phyloP scores from a whole-genome alignment of 345 rosid genomes.

The Citrus reticulata region DNA sequence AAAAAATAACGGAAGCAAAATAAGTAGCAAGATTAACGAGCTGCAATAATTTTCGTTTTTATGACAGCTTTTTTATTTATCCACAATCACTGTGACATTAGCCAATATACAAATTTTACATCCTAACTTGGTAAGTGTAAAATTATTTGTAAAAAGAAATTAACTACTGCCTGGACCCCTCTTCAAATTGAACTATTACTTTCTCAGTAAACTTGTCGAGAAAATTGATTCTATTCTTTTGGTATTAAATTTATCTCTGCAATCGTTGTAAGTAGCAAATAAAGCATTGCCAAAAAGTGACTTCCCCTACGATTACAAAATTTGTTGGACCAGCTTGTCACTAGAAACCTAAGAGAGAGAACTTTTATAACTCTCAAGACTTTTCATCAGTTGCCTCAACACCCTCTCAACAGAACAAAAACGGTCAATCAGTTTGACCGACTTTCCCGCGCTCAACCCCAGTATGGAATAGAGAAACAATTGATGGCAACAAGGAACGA shows the following conservation, averaged over 20 bases:
- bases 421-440: not conserved
- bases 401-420: slow-evolving; percentile 1
- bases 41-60: too few relatives aligned
- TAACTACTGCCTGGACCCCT: not conserved
- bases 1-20: too few relatives aligned
- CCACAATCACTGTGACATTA: too few relatives aligned
- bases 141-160: too few relatives aligned
- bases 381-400: not conserved
- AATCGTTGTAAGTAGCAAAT: not conserved
- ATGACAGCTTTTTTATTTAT: too few relatives aligned
- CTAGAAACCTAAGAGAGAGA: not conserved
- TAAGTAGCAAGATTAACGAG: too few relatives aligned
- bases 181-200: not conserved
- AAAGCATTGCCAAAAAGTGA: slow-evolving; percentile 1
- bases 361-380: slow-evolving; percentile 3
- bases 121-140: too few relatives aligned
- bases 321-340: slow-evolving; percentile 3
- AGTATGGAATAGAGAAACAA: not conserved
- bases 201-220: not conserved
- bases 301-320: slow-evolving; percentile 6
- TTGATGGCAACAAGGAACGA: slow-evolving; percentile 10
- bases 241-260: not conserved
- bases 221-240: not conserved
- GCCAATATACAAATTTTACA: too few relatives aligned
- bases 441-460: slow-evolving; percentile 15